Percentiles rank a stretch among this genome's conserved stretches.
These are phyloP conservation scores for Camelina laxa DNA, from an alignment of 345 rosid genomes.

Conservation along the genomic window DNA sequence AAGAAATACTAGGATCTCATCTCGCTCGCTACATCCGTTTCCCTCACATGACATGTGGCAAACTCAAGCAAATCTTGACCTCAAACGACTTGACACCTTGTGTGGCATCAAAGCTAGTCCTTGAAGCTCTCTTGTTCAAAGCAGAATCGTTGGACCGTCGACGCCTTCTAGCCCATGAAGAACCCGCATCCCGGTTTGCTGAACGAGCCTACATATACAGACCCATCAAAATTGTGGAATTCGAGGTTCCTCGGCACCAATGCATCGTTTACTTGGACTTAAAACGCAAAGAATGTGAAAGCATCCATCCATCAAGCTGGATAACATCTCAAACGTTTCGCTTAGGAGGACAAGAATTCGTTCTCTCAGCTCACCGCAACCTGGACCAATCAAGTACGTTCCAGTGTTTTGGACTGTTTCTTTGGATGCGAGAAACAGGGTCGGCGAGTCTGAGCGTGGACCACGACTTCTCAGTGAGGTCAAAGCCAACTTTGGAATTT, in stretches of 20 bases:
- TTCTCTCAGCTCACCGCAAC: slow-evolving; percentile 70
- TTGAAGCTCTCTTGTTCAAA: slow-evolving; percentile 82
- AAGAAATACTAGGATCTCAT: slow-evolving; percentile 56
- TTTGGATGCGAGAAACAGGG: slow-evolving; percentile 75
- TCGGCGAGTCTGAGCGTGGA: slow-evolving; percentile 60
- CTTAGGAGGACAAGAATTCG: slow-evolving; percentile 74
- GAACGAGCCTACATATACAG: slow-evolving; percentile 74
- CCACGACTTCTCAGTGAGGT: slow-evolving; percentile 75
- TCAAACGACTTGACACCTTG: slow-evolving; percentile 70
- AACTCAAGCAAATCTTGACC: slow-evolving; percentile 68
- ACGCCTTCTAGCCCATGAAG: slow-evolving; percentile 54
- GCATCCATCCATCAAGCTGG: slow-evolving; percentile 60
- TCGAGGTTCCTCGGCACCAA: slow-evolving; percentile 68
- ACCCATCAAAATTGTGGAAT: slow-evolving; percentile 78
- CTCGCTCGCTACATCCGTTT: slow-evolving; percentile 74
- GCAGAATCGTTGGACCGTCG: slow-evolving; percentile 63
- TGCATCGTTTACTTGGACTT: slow-evolving; percentile 83
- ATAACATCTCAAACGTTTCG: slow-evolving; percentile 74
- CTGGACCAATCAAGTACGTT: slow-evolving; percentile 62
- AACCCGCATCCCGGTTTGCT: slow-evolving; percentile 56
- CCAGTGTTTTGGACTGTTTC: slow-evolving; percentile 76
- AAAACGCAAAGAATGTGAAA: slow-evolving; percentile 63
- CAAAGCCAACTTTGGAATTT: slow-evolving; percentile 66
- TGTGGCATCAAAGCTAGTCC: slow-evolving; percentile 63
- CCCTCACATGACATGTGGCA: slow-evolving; percentile 75